Conservation (phyloP, 2,329 filamentous ascomycete genomes). For the Phialemoniopsis sp. region DNA sequence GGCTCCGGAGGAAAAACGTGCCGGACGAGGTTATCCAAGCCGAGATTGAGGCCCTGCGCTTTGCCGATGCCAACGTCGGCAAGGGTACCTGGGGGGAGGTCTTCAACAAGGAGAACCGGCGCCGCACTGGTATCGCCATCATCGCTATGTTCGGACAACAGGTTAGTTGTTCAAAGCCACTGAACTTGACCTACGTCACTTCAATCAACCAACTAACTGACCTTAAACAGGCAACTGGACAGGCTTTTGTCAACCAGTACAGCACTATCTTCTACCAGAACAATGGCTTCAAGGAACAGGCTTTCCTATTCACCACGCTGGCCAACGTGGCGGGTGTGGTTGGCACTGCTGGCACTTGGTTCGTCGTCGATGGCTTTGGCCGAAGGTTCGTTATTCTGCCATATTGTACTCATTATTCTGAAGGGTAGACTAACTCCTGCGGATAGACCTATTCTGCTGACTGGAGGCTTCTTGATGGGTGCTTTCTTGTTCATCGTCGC, state of each 20-base stretch:
- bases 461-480: constrained; percentile 15
- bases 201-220: no score
- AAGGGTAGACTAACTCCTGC: no score
- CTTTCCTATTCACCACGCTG: constrained; percentile 19
- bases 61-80: constrained; percentile 11
- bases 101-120: constrained; percentile 13
- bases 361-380: constrained; percentile 17
- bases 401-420: no score
- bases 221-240: no score
- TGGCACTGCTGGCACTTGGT: constrained; percentile 14
- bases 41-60: constrained; percentile 15
- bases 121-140: constrained; percentile 16
- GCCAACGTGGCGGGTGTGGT: neutral
- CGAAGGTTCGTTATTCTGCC: no score
- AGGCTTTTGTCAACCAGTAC: constrained; percentile 22
- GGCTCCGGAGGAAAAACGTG: constrained; percentile 21
- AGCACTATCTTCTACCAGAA: constrained; percentile 20
- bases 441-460: constrained; percentile 16
- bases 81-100: constrained; percentile 17
- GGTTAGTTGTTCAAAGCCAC: no score
- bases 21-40: constrained; percentile 17
- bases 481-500: constrained; percentile 17
- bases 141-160: constrained; percentile 24
- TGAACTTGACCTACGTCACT: no score
- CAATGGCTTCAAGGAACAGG: constrained; percentile 15